phyloP scores from a whole-genome alignment of 2,329 filamentous ascomycete genomes.

The Lecanicillium sp. region DNA sequence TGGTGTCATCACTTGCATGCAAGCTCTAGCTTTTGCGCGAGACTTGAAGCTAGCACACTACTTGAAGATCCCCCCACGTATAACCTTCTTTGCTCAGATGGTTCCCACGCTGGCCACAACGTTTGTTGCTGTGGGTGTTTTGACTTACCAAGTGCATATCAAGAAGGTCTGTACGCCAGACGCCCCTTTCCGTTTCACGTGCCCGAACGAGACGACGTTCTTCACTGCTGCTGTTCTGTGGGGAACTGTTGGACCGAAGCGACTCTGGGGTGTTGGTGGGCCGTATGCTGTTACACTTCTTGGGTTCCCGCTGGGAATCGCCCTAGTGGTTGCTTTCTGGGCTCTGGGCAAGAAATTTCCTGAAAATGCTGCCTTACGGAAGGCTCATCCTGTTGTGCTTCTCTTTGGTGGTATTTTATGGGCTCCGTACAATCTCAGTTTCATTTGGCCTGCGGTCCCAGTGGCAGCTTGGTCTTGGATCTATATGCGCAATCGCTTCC shows the following conservation, averaged over 20 bases:
- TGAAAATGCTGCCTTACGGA: constrained; percentile 22
- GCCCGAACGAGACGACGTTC: constrained; percentile 28
- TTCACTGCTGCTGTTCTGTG: constrained; percentile 33
- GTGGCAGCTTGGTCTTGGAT: constrained; percentile 39
- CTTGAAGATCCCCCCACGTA: constrained; percentile 38
- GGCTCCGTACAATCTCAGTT: constrained; percentile 38
- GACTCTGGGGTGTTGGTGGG: constrained; percentile 27
- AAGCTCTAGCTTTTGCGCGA: constrained; percentile 22
- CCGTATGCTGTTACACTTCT: constrained; percentile 28
- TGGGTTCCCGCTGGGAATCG: constrained; percentile 30
- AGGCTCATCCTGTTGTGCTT: constrained; percentile 33
- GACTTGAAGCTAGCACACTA: constrained; percentile 45
- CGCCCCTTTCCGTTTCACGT: constrained; percentile 27
- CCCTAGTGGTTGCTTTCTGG: constrained; percentile 27
- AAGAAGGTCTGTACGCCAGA: constrained; percentile 26
- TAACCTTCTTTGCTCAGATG: constrained; percentile 38
- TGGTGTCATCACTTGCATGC: constrained; percentile 25
- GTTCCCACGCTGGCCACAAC: constrained; percentile 36
- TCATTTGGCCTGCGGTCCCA: constrained; percentile 37
- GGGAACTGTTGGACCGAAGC: constrained; percentile 40
- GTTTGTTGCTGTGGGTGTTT: constrained; percentile 34
- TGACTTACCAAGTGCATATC: constrained; percentile 29
- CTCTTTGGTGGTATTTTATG: constrained; percentile 29
- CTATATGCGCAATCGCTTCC: constrained; percentile 34
- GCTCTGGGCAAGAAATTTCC: constrained; percentile 24